phyloP scores from a whole-genome alignment of 345 rosid species.

The Theobroma cacao region DNA sequence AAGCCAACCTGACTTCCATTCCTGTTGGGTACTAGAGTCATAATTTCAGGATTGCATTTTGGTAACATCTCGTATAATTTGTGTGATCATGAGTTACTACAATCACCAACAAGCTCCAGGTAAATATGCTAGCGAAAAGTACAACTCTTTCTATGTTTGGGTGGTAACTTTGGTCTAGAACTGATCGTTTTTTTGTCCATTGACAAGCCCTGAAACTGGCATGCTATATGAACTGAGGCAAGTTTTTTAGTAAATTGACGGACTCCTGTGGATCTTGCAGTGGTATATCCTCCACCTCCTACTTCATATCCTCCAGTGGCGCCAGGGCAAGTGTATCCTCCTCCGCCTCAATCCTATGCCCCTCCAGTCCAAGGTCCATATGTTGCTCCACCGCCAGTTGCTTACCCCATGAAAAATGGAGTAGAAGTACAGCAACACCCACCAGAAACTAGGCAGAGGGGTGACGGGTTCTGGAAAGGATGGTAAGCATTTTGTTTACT shows the following conservation, averaged over 20 bases:
- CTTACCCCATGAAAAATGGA: slow-evolving; percentile 23
- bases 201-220: too few species aligned
- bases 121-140: not conserved
- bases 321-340: slow-evolving; percentile 2
- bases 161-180: not conserved
- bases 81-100: slow-evolving; percentile 9
- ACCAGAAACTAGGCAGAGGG: not conserved
- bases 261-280: not conserved
- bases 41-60: not conserved
- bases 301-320: not conserved
- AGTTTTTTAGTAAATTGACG: not conserved
- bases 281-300: slow-evolving; percentile 5
- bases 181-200: too few species aligned
- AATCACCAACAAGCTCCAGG: slow-evolving; percentile 8
- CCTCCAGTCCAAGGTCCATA: slow-evolving; percentile 15
- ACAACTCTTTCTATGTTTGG: not conserved
- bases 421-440: not conserved
- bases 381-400: slow-evolving; percentile 24
- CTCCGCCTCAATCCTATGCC: slow-evolving; percentile 1
- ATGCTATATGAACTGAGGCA: not conserved
- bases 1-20: not conserved
- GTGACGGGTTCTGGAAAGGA: slow-evolving; percentile 12
- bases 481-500: slow-evolving; percentile 16
- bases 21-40: too few species aligned
- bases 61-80: not conserved